Base-by-base conservation (phyloP, 1,284 basidiomycete genomes). In the Marasmius tenuissimus region DNA sequence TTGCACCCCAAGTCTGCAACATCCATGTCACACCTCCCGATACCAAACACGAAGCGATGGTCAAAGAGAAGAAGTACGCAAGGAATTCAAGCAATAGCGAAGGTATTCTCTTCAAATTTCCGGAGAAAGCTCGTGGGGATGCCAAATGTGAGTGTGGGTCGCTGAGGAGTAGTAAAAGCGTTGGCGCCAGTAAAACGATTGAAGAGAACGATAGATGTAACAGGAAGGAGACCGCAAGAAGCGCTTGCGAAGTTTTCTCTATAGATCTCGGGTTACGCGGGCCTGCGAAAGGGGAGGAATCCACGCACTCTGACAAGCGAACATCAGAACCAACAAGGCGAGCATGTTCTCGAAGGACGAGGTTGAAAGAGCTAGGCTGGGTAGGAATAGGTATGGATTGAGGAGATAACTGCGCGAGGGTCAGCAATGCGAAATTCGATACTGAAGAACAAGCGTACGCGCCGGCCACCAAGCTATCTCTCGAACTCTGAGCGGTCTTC, bases 301-400 rank as follows among this genome's bases (percentile, higher is more conserved):
- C 27, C 16, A 63, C 76, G 45, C 65, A 93, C 93, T 85, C 76
- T 83, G 73, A 51, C 85, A 83, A 0, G 93, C 93, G 61, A 88
- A 87, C 76, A 88, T 83, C n/a, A 97, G 72, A 0, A 89, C 73
- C 0, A 90, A 70, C 0, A 97, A 77, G 35, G 87, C 74, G 4
- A 93, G 74, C 0, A 85, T 79, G 69, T 92, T 95, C 70, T 96
- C 93, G 18, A 98, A 77, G 0, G 86, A 83, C 0, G 92, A 89
- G 0, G 93, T 93, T 0, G 95, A 96, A 8, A 88, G 76, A 0
- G 94, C 91, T 2, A 96, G 76, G 42, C 88, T 91, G 0, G 94
- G 87, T 1, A 94, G 78, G 53, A 96, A 73, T 5, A 92, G 77
- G 72, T 97, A 96, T 4, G 96, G 96, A 68, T 97, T 97, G 63